Evolutionary conservation across 2,329 filamentous ascomycete genomes (phyloP).

Genomic region (Cryphonectria carpinicola): DNA sequence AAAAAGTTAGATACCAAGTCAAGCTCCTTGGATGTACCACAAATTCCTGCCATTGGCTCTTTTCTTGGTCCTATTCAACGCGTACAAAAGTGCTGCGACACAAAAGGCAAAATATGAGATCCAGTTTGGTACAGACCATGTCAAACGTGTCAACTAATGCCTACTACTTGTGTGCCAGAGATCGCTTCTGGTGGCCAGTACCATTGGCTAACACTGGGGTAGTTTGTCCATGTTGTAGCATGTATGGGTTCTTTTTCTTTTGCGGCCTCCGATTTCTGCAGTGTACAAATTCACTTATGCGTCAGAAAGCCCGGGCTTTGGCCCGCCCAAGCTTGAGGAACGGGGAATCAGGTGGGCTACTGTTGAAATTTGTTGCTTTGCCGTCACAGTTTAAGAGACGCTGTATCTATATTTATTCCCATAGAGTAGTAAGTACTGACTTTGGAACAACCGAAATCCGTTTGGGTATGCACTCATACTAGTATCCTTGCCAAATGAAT

Average conservation of each 20-base stretch:
- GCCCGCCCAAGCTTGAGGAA: neutral
- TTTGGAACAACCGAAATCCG: neutral
- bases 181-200: too few relatives aligned
- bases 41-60: too few relatives aligned
- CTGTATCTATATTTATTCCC: neutral
- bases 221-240: too few relatives aligned
- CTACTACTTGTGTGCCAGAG: too few relatives aligned
- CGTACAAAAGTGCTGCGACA: too few relatives aligned
- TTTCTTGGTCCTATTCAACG: too few relatives aligned
- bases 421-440: neutral
- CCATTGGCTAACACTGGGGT: too few relatives aligned
- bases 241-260: neutral
- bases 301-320: neutral
- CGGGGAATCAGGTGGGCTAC: neutral
- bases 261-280: neutral
- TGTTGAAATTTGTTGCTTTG: neutral
- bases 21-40: too few relatives aligned
- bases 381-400: neutral
- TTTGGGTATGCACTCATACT: constrained; percentile 10
- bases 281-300: neutral
- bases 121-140: too few relatives aligned
- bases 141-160: too few relatives aligned
- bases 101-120: too few relatives aligned
- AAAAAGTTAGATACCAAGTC: neutral
- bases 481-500: constrained; percentile 8